These are phyloP conservation scores for Termitomyces titanicus DNA, from an alignment of 768 basidiomycete species.

Conservation along the genomic window DNA sequence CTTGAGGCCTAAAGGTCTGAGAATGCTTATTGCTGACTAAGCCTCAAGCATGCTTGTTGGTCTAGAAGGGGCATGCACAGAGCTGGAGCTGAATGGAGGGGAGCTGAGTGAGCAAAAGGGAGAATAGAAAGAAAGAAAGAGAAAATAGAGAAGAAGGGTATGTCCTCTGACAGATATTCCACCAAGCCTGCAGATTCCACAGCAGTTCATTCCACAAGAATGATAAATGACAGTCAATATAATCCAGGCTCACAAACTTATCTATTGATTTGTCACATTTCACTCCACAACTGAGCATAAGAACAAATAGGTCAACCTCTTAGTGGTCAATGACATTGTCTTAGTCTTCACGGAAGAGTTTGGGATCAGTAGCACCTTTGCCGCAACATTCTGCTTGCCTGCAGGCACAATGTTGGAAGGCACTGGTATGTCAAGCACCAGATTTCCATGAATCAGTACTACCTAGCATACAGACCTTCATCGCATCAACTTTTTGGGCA, in stretches of 20 bases:
- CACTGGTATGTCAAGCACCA: constrained; percentile 80
- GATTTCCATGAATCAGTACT: constrained; percentile 76
- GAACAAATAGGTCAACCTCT: constrained; percentile 27
- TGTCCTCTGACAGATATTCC: constrained; percentile 62
- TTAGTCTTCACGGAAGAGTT: constrained; percentile 39
- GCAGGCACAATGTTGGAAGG: constrained; percentile 77
- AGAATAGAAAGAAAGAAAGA: too few species aligned
- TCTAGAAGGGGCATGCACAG: too few species aligned
- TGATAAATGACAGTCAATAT: constrained; percentile 24
- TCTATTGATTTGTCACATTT: constrained; percentile 31
- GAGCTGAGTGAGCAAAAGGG: too few species aligned
- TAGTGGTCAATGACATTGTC: constrained; percentile 40
- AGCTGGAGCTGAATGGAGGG: too few species aligned
- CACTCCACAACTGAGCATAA: constrained; percentile 22
- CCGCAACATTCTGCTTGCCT: constrained; percentile 57
- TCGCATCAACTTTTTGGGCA: constrained; percentile 79
- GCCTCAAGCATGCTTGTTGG: too few species aligned
- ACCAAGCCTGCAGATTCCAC: constrained; percentile 61
- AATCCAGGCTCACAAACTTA: constrained; percentile 30
- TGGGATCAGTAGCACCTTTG: constrained; percentile 69
- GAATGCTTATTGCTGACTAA: too few species aligned
- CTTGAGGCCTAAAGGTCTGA: too few species aligned
- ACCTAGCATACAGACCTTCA: constrained; percentile 77
- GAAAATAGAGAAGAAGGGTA: too few species aligned
- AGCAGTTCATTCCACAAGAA: constrained; percentile 34